Base-by-base conservation (phyloP, 2,329 filamentous ascomycete genomes). In the Colletotrichum sp. region DNA sequence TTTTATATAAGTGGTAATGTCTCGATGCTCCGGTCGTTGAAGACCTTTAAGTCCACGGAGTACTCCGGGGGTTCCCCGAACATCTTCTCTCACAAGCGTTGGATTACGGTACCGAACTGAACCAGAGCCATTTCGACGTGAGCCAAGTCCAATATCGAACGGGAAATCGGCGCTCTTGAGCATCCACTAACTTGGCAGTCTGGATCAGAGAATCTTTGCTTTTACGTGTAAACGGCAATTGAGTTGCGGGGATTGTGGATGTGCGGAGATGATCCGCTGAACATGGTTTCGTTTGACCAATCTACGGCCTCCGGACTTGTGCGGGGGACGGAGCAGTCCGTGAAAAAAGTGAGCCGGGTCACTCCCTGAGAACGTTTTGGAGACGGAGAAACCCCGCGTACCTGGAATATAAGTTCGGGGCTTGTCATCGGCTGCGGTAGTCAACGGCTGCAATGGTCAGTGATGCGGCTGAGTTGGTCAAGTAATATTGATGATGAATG, bases 261-360 rank as follows among this genome's bases (percentile, higher is more conserved):
- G 6, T 21, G 57, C 68, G 68, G 68, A 70, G 57, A 52, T 63
- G 57, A 34, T 63, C 68, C 57, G 68, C 34, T 69, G 21, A 30
- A 59, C 8, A 59, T 34, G 7, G 3, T 36, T 39, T 15, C 13
- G 3, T 34, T 15, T n/a, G 28, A n/a, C 62, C 69, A 32, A 10
- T 63, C 63, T 16, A 86, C 76, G 36, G 79, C 80, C n/a, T 34
- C 24, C 65, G 64, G 32, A 5, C 32, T 26, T n/a, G 24, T 28
- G 16, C 57, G 24, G 55, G 34, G 34, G 7, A 32, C 34, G 67
- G 55, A 69, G 55, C 12, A 21, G 44, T 30, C 55, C 32, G 66
- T 15, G 2, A 7, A 8, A 8, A 8, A 13, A 6, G 26, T 4
- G 7, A 49, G 3, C 59, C 30, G 59, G 59, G 30, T 2, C 21